Evolutionary conservation across 768 basidiomycete genomes (phyloP), one percentile per base, ranked within the genome.

Genomic region (Hericium erinaceus): DNA sequence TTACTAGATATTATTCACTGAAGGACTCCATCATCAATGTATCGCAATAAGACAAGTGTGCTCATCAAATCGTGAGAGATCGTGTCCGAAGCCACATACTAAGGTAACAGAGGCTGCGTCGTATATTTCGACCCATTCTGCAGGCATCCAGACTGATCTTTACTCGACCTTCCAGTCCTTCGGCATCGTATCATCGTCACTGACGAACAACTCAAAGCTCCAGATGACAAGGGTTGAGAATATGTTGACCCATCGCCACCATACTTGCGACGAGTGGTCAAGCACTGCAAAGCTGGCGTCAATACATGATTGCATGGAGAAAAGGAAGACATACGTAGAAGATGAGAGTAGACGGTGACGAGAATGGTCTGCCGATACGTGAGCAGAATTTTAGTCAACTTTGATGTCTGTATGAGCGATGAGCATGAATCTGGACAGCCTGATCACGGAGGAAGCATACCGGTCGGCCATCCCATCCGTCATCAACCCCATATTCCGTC

Each of bases 241-340:
- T 38, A 93, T 85, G 66, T 90, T 89, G 75, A 86, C 85, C 90
- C 91, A 92, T 60, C 91, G 80, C 87, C 91, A 92, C 91, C 91
- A 93, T 52, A 92, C 82, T 66, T 92, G 91, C n/a, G 89, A 89
- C 18, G 90, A 87, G 65, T 89, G 87, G 64, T 93, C 91, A 55
- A 93, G 74, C 48, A 93, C 91, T 92, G 55, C 5, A 49, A 12
- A 56, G 44, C 37, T 28, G 46, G 39, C 15, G 22, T 54, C 33
- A 38, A 54, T 39, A 37, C 41, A 6, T 39, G 48, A n/a, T 9
- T 6, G 33, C 49, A 48, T 1, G 39, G 37, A 18, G 56, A n/a
- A n/a, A 59, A 28, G 15, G 49, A 12, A 52, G 5, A 78, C 89
- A 66, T 64, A 93, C 91, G 74, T 16, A 94, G 77, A 4, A 94